Percentiles rank a stretch among this genome's conserved stretches.
Evolutionary conservation across 2,329 filamentous ascomycete species (phyloP).

Genomic region (Phialocephala sp.): DNA sequence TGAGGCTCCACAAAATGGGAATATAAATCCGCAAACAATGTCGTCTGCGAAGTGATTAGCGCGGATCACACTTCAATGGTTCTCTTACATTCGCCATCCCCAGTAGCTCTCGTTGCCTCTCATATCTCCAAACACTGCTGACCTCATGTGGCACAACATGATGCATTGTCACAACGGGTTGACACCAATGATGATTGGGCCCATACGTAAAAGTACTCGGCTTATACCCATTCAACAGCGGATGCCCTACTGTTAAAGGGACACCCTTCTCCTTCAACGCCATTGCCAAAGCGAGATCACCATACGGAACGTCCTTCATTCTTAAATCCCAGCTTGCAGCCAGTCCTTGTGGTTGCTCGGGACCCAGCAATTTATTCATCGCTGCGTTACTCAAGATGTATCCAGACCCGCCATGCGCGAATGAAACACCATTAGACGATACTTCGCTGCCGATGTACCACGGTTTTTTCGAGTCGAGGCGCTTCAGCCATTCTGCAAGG

Average conservation of each 20-base stretch:
- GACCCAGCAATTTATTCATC: constrained; percentile 52
- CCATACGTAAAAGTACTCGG: constrained; percentile 51
- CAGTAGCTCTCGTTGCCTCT: constrained; percentile 45
- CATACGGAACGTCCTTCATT: constrained; percentile 53
- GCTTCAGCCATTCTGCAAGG: constrained; percentile 54
- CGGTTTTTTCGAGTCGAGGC: constrained; percentile 50
- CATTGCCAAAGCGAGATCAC: constrained; percentile 56
- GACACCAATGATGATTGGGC: constrained; percentile 55
- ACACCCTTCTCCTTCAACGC: constrained; percentile 55
- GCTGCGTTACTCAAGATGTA: constrained; percentile 58
- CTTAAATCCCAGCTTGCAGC: constrained; percentile 53
- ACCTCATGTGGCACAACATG: constrained; percentile 60
- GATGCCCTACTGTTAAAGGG: constrained; percentile 52
- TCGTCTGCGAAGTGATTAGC: constrained; percentile 15
- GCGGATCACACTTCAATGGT: background rate
- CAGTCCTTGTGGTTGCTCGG: constrained; percentile 48
- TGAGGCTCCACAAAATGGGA: constrained; percentile 53
- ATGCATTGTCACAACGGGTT: constrained; percentile 63
- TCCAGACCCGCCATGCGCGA: constrained; percentile 63
- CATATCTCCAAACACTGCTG: constrained; percentile 58
- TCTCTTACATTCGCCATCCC: constrained; percentile 25
- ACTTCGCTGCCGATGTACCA: constrained; percentile 55
- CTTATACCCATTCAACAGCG: constrained; percentile 61
- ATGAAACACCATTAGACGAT: constrained; percentile 49
- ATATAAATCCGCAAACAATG: constrained; percentile 50